phyloP scores from a whole-genome alignment of 1,139 yeast species.

The Candida pseudoviswanathii region DNA sequence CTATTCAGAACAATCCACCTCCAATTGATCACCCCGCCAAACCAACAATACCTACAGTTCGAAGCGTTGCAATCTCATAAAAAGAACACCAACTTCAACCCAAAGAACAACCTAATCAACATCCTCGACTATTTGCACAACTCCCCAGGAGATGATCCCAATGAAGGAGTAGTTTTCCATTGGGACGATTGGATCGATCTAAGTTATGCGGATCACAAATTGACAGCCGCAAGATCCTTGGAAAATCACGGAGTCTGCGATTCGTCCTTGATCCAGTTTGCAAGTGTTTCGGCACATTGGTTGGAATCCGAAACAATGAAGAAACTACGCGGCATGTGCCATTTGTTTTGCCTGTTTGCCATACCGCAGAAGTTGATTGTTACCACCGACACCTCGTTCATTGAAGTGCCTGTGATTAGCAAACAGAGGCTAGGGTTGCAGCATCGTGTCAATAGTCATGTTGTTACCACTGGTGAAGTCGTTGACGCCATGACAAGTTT shows the following conservation, averaged over 20 bases:
- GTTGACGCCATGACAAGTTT: conserved; percentile 17
- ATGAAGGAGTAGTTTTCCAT: conserved; percentile 34
- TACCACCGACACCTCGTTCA: conserved; percentile 27
- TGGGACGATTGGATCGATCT: conserved; percentile 50
- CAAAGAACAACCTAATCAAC: conserved; percentile 26
- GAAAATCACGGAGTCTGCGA: conserved; percentile 21
- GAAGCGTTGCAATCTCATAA: conserved; percentile 27
- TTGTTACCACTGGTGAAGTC: conserved; percentile 13
- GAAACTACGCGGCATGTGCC: conserved; percentile 37
- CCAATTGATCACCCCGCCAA: conserved; percentile 19
- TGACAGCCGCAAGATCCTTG: conserved; percentile 25
- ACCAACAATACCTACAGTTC: conserved; percentile 26
- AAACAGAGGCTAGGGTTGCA: conserved; percentile 26
- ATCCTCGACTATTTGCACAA: conserved; percentile 21
- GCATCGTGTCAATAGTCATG: neutral
- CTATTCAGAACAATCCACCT: conserved; percentile 17
- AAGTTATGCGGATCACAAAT: conserved; percentile 25
- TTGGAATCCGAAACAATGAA: conserved; percentile 38
- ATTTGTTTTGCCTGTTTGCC: conserved; percentile 36
- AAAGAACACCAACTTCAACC: conserved; percentile 27
- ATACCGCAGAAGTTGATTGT: conserved; percentile 32
- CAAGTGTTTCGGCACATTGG: conserved; percentile 37
- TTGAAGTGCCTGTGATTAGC: conserved; percentile 34
- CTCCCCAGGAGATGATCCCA: neutral
- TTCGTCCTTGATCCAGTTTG: conserved; percentile 22